Evolutionary conservation across 2,329 filamentous ascomycete species (phyloP), one percentile per base, ranked within the genome.

Genomic region (Trichoderma hamatum): DNA sequence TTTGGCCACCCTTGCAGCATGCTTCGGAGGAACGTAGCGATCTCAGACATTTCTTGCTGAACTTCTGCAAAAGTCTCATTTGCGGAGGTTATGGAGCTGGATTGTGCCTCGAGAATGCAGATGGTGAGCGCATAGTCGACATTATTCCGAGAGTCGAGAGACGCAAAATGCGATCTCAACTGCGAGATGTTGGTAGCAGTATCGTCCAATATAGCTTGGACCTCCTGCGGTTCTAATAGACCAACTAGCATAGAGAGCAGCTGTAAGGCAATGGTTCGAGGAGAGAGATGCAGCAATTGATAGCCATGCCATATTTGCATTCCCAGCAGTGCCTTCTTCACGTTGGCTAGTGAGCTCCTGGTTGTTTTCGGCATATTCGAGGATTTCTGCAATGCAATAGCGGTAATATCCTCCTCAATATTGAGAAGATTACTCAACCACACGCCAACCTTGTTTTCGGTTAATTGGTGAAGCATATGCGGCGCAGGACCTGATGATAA

Each of bases 291-390:
- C 3, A 78, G 74, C 7, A 85, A 86, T 51, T 78, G 78, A 13
- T 81, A 78, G 1, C 85, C 83, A 54, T 85, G 84, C 91, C 91
- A 95, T 1, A 91, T 78, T 0, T 84, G 77, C 43, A 88, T 81
- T 28, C 84, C 80, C 59, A 84, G 77, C 3, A 93, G 74, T 3
- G 81, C 78, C 1, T 79, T 77, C 69, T 89, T 87, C 52, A 93
- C 82, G 0, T 84, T 81, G 9, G 79, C 72, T 9, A 94, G 75
- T 0, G 86, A 83, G 19, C 80, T 82, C 73, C 89, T 89, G 13
- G 86, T 87, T 34, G 87, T 83, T 74, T 86, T 90, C 0, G 92
- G 90, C 75, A 94, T 84, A 72, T 93, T 94, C 69, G 81, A 87
- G 72, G 87, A 86, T 36, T 89, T 86, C 46, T 92, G 89, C 70